Base-by-base conservation (phyloP, 192 early-diverging fungal genomes). In the Neocallimastix lanati region DNA sequence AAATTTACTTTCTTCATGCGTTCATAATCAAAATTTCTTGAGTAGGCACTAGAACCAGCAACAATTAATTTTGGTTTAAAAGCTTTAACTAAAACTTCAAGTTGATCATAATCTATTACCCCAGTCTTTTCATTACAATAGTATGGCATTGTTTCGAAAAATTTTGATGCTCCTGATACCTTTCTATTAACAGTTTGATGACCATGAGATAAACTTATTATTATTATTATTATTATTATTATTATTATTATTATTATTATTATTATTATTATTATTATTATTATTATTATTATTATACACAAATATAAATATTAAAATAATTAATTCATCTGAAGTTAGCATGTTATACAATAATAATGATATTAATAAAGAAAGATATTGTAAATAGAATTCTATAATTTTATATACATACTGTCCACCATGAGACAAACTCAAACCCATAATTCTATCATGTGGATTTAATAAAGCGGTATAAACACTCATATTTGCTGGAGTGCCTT, bases 141-240 rank as follows among this genome's bases (percentile, higher is more conserved):
- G 85, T 99, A 99, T 29, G 97, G 96, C 81, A 98, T 84, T 2
- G 96, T 96, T 84, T 99, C 97, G 84, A 96, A 99, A 85, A 98
- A 99, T 18, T 90, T 86, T 38, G 96, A 98, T 28, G 97, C 93
- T 80, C 91, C 90, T 28, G 96, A 97, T 82, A 99, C 96, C 86
- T 98, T 98, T 88, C 96, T 98, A 80, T 92, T 95, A 78, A 92
- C 92, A 36, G 94, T 96, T 88, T 98, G 96, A 86, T 97, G 98
- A 11, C 97, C 97, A 84, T 99, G 97, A 77, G 97, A 99, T 82
- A 99, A 88, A 81, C 93, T 93, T 81, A 13, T 9, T 12, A 76
- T 18, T n/a, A n/a, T n/a, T n/a, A n/a, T n/a, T n/a, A n/a, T n/a
- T n/a, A n/a, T n/a, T n/a, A n/a, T n/a, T n/a, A n/a, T n/a, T n/a